phyloP scores from a whole-genome alignment of 495 filamentous ascomycete genomes.

The Tuber aestivum region DNA sequence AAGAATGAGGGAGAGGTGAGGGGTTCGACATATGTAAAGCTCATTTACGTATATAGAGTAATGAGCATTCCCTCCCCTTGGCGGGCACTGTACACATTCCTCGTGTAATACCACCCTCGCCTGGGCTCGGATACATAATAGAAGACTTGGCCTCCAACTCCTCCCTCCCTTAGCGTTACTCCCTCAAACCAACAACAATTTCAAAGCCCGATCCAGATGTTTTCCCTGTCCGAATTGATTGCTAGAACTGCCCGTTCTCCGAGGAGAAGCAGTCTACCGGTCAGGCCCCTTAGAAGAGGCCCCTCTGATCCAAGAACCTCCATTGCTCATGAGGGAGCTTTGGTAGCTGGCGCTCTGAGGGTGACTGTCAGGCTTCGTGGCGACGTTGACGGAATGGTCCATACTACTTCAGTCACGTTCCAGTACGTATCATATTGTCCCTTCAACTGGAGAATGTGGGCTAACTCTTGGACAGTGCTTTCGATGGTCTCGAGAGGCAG shows the following conservation, averaged over 20 bases:
- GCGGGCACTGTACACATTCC: background rate
- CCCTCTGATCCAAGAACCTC: background rate
- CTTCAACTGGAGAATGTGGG: background rate
- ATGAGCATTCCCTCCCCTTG: background rate
- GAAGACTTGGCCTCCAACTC: background rate
- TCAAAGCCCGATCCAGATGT: background rate
- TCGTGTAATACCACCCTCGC: background rate
- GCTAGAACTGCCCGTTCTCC: background rate
- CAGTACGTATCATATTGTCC: conserved; percentile 15
- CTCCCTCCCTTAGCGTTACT: background rate
- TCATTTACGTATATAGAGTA: background rate
- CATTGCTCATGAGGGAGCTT: background rate
- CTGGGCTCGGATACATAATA: background rate
- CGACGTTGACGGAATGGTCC: conserved; percentile 25
- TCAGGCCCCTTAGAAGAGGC: background rate
- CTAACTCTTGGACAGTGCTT: conserved; percentile 16
- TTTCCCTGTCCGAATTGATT: background rate
- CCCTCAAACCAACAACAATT: background rate
- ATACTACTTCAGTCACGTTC: conserved; percentile 28
- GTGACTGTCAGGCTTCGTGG: conserved; percentile 30
- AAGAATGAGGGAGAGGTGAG: conserved; percentile 4
- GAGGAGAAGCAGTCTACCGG: background rate
- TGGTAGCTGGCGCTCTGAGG: background rate
- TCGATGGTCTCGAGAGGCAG: conserved; percentile 27
- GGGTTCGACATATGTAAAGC: background rate